A percentile compares a stretch with the other conserved stretches of the same genome.
These are phyloP conservation scores for Apiotrichum gracile DNA, from an alignment of 1,284 basidiomycete genomes.

Conservation along the genomic window DNA sequence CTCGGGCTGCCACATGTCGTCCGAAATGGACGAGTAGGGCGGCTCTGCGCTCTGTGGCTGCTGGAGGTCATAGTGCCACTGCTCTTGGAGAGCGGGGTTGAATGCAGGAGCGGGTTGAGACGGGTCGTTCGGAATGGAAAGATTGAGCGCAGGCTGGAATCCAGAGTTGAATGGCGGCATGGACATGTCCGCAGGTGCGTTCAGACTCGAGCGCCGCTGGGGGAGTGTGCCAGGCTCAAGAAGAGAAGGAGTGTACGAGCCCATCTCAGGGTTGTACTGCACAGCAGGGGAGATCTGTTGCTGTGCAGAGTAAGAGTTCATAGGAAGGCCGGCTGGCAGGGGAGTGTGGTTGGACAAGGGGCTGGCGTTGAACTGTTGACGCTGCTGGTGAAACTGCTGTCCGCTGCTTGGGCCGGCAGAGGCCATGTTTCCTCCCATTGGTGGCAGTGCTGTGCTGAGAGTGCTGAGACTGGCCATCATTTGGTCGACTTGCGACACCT, in stretches of 20 bases:
- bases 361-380: neutral
- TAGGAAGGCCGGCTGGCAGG: too few relatives aligned
- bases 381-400: neutral
- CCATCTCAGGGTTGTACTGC: neutral
- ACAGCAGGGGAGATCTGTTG: too few relatives aligned
- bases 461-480: conserved; percentile 3
- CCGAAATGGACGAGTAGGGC: conserved; percentile 16
- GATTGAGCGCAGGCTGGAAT: neutral
- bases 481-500: conserved; percentile 4
- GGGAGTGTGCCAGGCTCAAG: neutral
- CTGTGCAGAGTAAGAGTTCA: too few relatives aligned
- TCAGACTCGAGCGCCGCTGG: neutral
- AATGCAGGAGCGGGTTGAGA: too few relatives aligned
- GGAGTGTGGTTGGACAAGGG: neutral
- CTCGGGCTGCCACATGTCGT: conserved; percentile 41
- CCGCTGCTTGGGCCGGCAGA: neutral
- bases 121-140: neutral
- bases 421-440: neutral
- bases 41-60: neutral
- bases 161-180: neutral
- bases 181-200: neutral
- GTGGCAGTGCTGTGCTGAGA: neutral
- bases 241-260: neutral
- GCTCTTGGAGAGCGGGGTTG: conserved; percentile 2
- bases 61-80: conserved; percentile 9